Percentiles rank a stretch among this genome's conserved stretches.
These are phyloP conservation scores for Beauveria australis DNA, from an alignment of 2,329 filamentous ascomycete genomes.

Conservation along the genomic window DNA sequence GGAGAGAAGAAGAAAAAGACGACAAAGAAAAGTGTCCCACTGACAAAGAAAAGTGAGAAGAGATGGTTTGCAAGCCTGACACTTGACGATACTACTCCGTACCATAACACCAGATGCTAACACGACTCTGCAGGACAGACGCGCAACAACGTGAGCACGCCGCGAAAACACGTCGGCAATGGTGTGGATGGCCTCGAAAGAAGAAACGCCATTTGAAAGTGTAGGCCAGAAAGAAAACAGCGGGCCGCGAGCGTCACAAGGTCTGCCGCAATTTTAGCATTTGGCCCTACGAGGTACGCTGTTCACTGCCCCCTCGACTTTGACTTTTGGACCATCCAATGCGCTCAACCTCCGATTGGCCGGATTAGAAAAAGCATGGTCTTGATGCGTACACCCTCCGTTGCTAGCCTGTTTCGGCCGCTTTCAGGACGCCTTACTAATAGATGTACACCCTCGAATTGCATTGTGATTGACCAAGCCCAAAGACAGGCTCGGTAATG, in stretches of 20 bases:
- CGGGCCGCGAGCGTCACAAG: slow-evolving; percentile 9
- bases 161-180: neutral
- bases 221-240: neutral
- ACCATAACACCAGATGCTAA: too few species aligned
- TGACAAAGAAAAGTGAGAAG: too few species aligned
- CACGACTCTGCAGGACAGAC: too few species aligned
- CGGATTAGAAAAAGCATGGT: slow-evolving; percentile 20
- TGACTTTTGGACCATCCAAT: slow-evolving; percentile 15
- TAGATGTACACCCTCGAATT: too few species aligned
- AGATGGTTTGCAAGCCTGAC: too few species aligned
- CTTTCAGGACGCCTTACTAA: neutral
- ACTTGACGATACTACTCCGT: too few species aligned
- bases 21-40: too few species aligned
- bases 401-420: neutral
- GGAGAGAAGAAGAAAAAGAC: too few species aligned
- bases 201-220: neutral
- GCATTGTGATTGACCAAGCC: too few species aligned
- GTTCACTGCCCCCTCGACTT: neutral
- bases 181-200: neutral
- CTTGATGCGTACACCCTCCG: neutral
- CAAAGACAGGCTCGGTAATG: too few species aligned
- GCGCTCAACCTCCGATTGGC: slow-evolving; percentile 26
- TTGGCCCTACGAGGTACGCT: neutral
- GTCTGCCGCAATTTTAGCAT: slow-evolving; percentile 6
- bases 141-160: neutral